A percentile compares a stretch with the other conserved stretches of the same genome.
phyloP scores from a whole-genome alignment of 1,284 basidiomycete genomes.

The Cutaneotrichosporon sp. region DNA sequence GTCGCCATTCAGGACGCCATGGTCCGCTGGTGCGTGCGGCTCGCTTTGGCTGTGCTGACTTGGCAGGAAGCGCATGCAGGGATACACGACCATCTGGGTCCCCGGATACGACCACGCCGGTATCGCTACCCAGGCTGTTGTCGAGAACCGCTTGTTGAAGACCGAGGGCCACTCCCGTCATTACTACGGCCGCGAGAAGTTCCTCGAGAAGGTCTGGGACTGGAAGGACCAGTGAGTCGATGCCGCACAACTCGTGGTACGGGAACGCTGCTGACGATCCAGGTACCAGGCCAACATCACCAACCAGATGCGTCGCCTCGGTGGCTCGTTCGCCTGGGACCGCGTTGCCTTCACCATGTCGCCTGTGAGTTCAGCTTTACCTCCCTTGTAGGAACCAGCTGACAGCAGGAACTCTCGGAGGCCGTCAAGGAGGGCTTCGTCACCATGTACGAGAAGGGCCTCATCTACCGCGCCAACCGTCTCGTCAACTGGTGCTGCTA shows the following conservation, averaged over 20 bases:
- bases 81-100: slow-evolving; percentile 84
- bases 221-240: slow-evolving; percentile 90
- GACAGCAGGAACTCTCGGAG: slow-evolving; percentile 67
- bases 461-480: slow-evolving; percentile 94
- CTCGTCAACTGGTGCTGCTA: slow-evolving; percentile 98
- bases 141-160: slow-evolving; percentile 91
- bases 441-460: slow-evolving; percentile 85
- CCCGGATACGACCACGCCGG: slow-evolving; percentile 99
- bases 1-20: slow-evolving; percentile 89
- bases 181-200: slow-evolving; percentile 90
- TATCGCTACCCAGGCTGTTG: slow-evolving; percentile 97
- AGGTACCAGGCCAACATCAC: slow-evolving; percentile 86
- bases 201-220: slow-evolving; percentile 87
- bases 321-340: slow-evolving; percentile 93
- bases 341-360: slow-evolving; percentile 96
- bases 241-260: too few relatives aligned
- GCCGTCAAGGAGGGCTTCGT: slow-evolving; percentile 94
- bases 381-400: not conserved
- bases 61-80: slow-evolving; percentile 89
- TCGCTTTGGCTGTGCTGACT: slow-evolving; percentile 1
- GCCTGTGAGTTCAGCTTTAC: slow-evolving; percentile 60
- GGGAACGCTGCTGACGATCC: slow-evolving; percentile 11
- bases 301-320: slow-evolving; percentile 83
- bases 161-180: slow-evolving; percentile 80
- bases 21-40: slow-evolving; percentile 70